These are phyloP conservation scores for Bipolaris oryzae DNA, from an alignment of 2,329 filamentous ascomycete genomes.

Conservation along the genomic window DNA sequence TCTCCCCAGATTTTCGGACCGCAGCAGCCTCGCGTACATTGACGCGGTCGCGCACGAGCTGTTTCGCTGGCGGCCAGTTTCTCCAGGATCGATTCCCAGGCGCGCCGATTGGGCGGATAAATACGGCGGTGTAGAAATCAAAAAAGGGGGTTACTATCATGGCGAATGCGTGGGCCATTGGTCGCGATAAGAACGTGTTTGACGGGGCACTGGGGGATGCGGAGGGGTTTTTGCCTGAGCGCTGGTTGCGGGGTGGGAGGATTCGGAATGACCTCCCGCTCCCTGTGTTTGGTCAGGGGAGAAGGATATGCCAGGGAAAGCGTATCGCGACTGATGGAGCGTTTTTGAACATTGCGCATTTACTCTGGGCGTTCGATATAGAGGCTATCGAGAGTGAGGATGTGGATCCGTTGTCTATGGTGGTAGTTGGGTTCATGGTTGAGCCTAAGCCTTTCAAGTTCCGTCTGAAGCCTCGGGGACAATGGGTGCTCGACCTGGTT, in stretches of 20 bases:
- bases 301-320: constrained; percentile 19
- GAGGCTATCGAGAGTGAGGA: constrained; percentile 7
- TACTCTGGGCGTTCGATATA: constrained; percentile 16
- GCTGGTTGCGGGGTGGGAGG: constrained; percentile 14
- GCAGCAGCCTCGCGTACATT: constrained; percentile 9
- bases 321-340: constrained; percentile 16
- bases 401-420: constrained; percentile 14
- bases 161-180: constrained; percentile 18
- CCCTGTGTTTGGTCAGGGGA: constrained; percentile 16
- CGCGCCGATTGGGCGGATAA: constrained; percentile 12
- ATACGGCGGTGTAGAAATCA: constrained; percentile 10
- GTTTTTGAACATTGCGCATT: constrained; percentile 12
- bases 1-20: constrained; percentile 12
- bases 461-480: constrained; percentile 13
- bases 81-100: constrained; percentile 16
- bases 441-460: constrained; percentile 16
- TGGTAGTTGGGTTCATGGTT: constrained; percentile 17
- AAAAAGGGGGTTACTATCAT: constrained; percentile 16
- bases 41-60: constrained; percentile 14
- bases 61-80: constrained; percentile 16
- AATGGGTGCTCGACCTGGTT: constrained; percentile 11
- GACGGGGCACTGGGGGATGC: constrained; percentile 5
- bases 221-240: constrained; percentile 14
- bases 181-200: constrained; percentile 17
- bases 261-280: constrained; percentile 13